Base-by-base conservation (phyloP, 1,139 yeast genomes). In the Geotrichum macrosporum region DNA sequence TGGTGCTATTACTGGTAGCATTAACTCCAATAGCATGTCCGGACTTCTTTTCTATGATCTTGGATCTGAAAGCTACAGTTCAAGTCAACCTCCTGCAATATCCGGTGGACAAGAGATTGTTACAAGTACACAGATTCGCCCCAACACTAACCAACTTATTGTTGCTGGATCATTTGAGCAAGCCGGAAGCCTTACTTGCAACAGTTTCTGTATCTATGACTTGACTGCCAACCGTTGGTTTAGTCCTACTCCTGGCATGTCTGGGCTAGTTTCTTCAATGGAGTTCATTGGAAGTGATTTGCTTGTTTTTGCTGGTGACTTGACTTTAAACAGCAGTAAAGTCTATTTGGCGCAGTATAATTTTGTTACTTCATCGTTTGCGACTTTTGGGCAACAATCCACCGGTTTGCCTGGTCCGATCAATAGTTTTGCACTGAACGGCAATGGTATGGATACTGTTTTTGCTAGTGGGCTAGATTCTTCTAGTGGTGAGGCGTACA, bases 111-210 rank as follows among this genome's bases (percentile, higher is more conserved):
- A 63, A 12, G 68, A 76, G 2, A 56, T 61, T 34, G 76, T 85
- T 6, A 77, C 75, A 48, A 65, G 82, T 2, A 65, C 85, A 51
- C 77, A 75, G 2, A 70, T 73, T 48, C 74, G 76, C 53, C 81
- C 78, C 30, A 66, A 68, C 26, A 71, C 71, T 6, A 62, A 72
- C 20, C 71, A 74, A 20, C 63, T 88, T 16, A 70, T 87, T 33
- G 84, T 86, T 9, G 95, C 86, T 41, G 98, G 98, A 18, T 71
- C 78, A 40, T 86, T 86, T 58, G 74, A 73, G 26, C 64, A 70
- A 31, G 82, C 84, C 3, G 81, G 84, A 0, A 70, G 80, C 6
- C 66, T 76, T 52, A 67, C 70, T 38, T 87, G 96, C 66, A 65
- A 70, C 2, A 76, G 80, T 1, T 65, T 87, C 42, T 86, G 95